Evolutionary conservation across 805 yeast genomes (phyloP), one percentile per base, ranked within the genome.

Genomic region (Kodamaea neixiangensis): DNA sequence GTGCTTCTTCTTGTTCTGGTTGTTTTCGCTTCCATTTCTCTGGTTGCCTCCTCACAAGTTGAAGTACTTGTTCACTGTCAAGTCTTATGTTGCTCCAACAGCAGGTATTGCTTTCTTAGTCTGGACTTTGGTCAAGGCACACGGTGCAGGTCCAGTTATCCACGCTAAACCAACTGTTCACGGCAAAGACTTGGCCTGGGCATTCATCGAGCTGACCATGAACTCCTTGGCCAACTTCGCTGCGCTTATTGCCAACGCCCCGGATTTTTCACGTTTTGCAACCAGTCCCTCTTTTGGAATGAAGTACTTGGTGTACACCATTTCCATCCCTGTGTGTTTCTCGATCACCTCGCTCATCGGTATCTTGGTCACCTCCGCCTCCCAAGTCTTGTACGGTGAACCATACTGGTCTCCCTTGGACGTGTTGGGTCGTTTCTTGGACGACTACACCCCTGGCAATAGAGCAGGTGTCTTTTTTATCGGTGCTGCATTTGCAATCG

Each of bases 181-280:
- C 17, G 89, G 91, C 6, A 69, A 83, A 11, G 86, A 71, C 2
- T 80, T 85, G 56, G 90, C 81, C 20, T 91, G 97, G 97, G 89
- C 88, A 0, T 90, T 89, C 64, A 80, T 90, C 49, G 78, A 78
- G 58, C 81, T 92, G 5, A 76, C 84, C 37, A 87, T 92, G 96
- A 86, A 84, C 68, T 78, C 91, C 17, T 72, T 90, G 55, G 88
- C 96, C 19, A 90, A 89, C 69, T 90, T 90, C 63, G 96, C 96
- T 4, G 87, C 97, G n/a, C 77, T 90, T 60, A 87, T 91, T 62
- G 80, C 87, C 48, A 90, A 90, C 69, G 87, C 94, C 13, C 96
- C 97, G 1, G 97, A 90, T 73, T 90, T 90, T 68, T 79, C 96
- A 21, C 81, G 97, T 67, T 86, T 89, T 69, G 87, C 96, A 9